These are phyloP conservation scores for Tolypocladium nubicola DNA, from an alignment of 2,329 filamentous ascomycete genomes.

Conservation along the genomic window DNA sequence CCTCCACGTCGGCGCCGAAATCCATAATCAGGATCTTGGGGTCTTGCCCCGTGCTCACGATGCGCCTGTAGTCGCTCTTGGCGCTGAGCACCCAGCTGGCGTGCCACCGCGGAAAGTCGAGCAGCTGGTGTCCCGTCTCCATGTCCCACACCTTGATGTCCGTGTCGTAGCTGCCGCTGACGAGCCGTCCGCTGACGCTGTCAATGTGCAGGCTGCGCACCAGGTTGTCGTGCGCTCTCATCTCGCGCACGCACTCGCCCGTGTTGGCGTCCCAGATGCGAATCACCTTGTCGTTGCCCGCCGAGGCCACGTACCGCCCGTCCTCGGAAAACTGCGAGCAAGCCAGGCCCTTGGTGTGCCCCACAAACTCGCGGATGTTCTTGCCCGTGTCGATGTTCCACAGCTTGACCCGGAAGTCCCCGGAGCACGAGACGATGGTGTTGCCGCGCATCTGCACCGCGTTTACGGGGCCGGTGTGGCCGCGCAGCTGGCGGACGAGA, in stretches of 20 bases:
- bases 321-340: conserved; percentile 96
- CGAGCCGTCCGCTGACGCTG: conserved; percentile 70
- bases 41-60: conserved; percentile 91
- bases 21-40: conserved; percentile 89
- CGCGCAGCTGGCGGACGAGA: conserved; percentile 67
- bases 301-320: conserved; percentile 83
- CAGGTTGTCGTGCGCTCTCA: conserved; percentile 73
- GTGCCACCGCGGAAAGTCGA: conserved; percentile 91
- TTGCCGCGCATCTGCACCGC: conserved; percentile 92
- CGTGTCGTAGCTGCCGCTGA: conserved; percentile 90
- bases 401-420: conserved; percentile 85
- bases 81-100: conserved; percentile 93
- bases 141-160: conserved; percentile 94
- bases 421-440: conserved; percentile 84
- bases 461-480: conserved; percentile 88
- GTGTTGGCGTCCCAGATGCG: conserved; percentile 94
- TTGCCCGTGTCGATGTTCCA: conserved; percentile 90
- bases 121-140: conserved; percentile 63
- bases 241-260: conserved; percentile 69
- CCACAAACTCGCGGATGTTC: conserved; percentile 80
- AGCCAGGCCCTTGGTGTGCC: conserved; percentile 85
- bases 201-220: conserved; percentile 90
- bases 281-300: conserved; percentile 90
- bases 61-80: conserved; percentile 89
- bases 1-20: conserved; percentile 57